Evolutionary conservation across 257 asterid species (phyloP).

Genomic region (Schizonepeta tenuifolia): DNA sequence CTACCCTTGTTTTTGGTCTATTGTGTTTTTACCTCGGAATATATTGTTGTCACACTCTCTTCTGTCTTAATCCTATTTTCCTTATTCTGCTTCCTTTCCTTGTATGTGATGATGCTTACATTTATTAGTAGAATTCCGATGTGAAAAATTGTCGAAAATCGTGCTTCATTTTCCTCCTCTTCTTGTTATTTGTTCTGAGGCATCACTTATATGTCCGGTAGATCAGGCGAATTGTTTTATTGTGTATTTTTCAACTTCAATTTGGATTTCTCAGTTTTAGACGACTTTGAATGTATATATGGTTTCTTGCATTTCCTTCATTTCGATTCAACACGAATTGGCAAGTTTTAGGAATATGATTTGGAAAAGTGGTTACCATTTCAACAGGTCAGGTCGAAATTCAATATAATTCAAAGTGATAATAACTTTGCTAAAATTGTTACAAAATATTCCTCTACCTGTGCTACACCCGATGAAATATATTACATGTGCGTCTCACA

Average conservation of each 20-base stretch:
- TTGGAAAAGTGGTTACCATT: background rate
- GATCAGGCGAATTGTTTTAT: background rate
- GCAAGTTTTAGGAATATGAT: background rate
- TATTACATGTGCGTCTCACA: background rate
- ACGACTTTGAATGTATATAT: background rate
- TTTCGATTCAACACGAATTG: background rate
- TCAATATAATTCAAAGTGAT: background rate
- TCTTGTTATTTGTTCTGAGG: background rate
- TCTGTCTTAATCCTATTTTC: background rate
- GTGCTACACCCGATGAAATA: background rate
- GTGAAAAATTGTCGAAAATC: background rate
- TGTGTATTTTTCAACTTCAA: too few species aligned
- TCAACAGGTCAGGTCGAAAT: too few species aligned
- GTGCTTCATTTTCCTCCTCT: background rate
- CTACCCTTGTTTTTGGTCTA: slow-evolving; percentile 12
- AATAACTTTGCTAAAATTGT: background rate
- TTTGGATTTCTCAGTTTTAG: background rate
- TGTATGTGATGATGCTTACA: background rate
- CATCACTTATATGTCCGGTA: background rate
- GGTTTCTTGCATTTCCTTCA: background rate
- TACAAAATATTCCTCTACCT: background rate
- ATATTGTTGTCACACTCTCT: background rate
- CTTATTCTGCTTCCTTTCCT: background rate
- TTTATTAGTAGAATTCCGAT: background rate
- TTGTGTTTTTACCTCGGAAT: background rate